Conservation (phyloP, 306 rosid species). For the Adenanthera pavonina region DNA sequence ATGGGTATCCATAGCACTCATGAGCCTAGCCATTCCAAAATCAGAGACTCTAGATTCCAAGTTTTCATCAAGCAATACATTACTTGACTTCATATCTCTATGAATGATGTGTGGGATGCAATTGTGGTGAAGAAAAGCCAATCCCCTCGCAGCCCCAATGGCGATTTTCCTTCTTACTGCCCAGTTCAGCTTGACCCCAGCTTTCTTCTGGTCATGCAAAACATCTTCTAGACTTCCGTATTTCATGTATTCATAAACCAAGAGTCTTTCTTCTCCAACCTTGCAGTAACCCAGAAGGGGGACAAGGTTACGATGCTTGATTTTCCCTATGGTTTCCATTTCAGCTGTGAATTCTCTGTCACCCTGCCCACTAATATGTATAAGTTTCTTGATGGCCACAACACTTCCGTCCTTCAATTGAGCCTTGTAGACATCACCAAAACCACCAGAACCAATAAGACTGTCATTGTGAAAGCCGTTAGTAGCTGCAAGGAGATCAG, state of each 20-base stretch:
- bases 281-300: slow-evolving; percentile 96
- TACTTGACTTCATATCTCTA: slow-evolving; percentile 98
- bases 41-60: slow-evolving; percentile 96
- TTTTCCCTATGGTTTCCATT: slow-evolving; percentile 98
- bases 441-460: slow-evolving; percentile 85
- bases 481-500: slow-evolving; percentile 89
- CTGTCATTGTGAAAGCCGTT: slow-evolving; percentile 88
- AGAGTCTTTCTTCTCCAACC: slow-evolving; percentile 87
- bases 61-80: slow-evolving; percentile 84
- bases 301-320: slow-evolving; percentile 94
- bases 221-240: slow-evolving; percentile 96
- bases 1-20: slow-evolving; percentile 98
- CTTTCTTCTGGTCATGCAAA: slow-evolving; percentile 74
- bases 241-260: slow-evolving; percentile 94
- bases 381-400: slow-evolving; percentile 93
- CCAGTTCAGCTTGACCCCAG: slow-evolving; percentile 84
- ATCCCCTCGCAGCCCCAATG: slow-evolving; percentile 90
- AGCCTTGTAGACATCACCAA: slow-evolving; percentile 95
- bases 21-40: slow-evolving; percentile 96
- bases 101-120: slow-evolving; percentile 96
- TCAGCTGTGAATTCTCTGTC: slow-evolving; percentile 98
- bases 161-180: slow-evolving; percentile 82
- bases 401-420: slow-evolving; percentile 84
- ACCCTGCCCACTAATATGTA: slow-evolving; percentile 93
- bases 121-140: slow-evolving; percentile 91